Base-by-base conservation (phyloP, 2,329 filamentous ascomycete species). In the Alternaria arborescens region DNA sequence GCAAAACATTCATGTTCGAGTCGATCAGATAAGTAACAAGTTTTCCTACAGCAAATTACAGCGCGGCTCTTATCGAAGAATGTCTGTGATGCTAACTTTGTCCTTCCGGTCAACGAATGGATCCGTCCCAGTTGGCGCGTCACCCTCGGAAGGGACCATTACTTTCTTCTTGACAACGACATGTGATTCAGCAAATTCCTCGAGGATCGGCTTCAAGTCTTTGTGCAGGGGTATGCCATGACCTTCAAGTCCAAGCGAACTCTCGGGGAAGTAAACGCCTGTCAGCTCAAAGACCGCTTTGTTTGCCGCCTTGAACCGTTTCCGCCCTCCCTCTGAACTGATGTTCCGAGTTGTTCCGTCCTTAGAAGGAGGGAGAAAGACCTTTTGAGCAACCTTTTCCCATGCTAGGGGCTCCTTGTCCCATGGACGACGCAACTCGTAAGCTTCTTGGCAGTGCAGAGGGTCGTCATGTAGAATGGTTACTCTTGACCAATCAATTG, bases 291-390 rank as follows among this genome's bases (percentile, higher is more conserved):
- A 66, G 18, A 69, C 55, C 3, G 42, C 42, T 22, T 14, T 14
- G 8, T 67, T 67, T 1, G 62, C 58, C 11, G 42, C 40, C 32
- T 16, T 48, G 30, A 69, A 67, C 2, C 60, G 55, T 50, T 69
- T 69, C 18, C 66, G 55, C 12, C 48, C 52, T 5, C 50, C 55
- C 28, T 66, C 64, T n/a, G 51, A 28, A 34, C 50, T 52, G 16
- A 41, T 55, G 18, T 30, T n/a, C 5, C 14, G 3, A 1, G 6
- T 8, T 38, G 14, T 8, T 18, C 14, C 34, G 34, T 38, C 14
- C 16, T 38, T 8, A 8, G 7, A 16, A 16, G 34, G 7, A 38
- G 7, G 34, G 5, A 40, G n/a, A 2, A 4, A n/a, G 4, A 40
- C 10, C n/a, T 14, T 34, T 18, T 32, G 28, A 40, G 40, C 40